Base-by-base conservation (phyloP, 768 basidiomycete species). In the Lactarius quietus region DNA sequence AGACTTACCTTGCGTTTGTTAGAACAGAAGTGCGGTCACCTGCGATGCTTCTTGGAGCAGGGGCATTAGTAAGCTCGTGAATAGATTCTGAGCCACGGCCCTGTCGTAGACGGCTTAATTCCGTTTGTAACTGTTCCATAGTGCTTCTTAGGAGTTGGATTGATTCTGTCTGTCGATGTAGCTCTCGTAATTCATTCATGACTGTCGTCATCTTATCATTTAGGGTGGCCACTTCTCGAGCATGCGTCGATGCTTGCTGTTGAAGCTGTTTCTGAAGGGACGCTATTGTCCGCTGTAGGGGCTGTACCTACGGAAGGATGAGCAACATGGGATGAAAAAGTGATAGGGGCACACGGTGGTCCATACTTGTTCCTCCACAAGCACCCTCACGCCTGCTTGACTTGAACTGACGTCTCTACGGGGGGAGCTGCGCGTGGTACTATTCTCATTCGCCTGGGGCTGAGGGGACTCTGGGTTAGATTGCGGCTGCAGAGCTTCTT, bases 211-310 rank as follows among this genome's bases (percentile, higher is more conserved):
- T 33, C 38, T 48, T 65, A 17, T 62, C 66, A 23, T 70, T 67
- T 29, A 70, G 26, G 20, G 36, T 61, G 18, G 38, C 53, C 29
- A 70, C 28, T 63, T 70, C 68, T 33, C 41, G 56, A 38, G 60
- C 29, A 57, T 70, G 69, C 12, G 57, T 33, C 14, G 64, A 54
- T 39, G 63, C 57, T 38, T 63, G 67, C 59, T 65, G 60, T 31
- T 69, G 67, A 10, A 70, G 61, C 51, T 70, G 68, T 18, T n/a
- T 36, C 41, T 69, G 67, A 41, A 70, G 58, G 18, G 61, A 62
- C 45, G 64, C 31, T 33, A 70, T 59, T 6, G 60, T 65, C 18
- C 53, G 57, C 31, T 70, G 67, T 31, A 70, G 41, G 18, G 69
- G 59, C 14, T 45, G 67, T 23, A 66, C 51, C 69, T 70, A 41